Evolutionary conservation across 2,329 filamentous ascomycete genomes (phyloP), one percentile per base, ranked within the genome.

Genomic region (Penicillium sp.): DNA sequence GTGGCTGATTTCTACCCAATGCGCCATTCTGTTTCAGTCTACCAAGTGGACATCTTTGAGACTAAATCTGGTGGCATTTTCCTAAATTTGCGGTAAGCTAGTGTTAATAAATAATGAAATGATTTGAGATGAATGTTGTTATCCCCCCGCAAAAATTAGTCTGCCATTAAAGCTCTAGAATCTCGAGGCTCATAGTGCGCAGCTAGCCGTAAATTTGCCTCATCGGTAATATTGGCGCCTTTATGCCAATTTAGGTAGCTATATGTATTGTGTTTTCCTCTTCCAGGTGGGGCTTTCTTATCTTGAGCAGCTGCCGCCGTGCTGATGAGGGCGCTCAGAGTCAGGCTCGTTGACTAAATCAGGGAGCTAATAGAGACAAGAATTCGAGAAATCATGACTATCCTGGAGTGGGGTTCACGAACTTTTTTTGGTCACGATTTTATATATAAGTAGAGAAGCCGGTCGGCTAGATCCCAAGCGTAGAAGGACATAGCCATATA

Each of bases 31-130:
- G 6, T 22, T 51, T 27, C 42, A 26, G 44, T 11, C 37, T 26
- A 53, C n/a, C 9, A 33, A 11, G 31, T 18, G 33, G 33, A 46
- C 20, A n/a, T 22, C 26, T 29, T 20, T 27, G 14, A 41, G 15
- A 22, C 51, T 48, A 53, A 23, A 53, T 53, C 51, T 40, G 18
- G 44, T 53, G 51, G 51, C 51, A 44, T 48, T 42, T 25, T 42
- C 18, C 37, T 22, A 40, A 20, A 40, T 22, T 22, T 22, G 37
- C 18, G 33, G n/a, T 9, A 31, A 2, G 0, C 14, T 31, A 31
- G 31, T 35, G 5, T 35, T 6, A 15, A 35, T 37, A 15, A 18
- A 37, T 18, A 9, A 37, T 9, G 15, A 5, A 4, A 11, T 37
- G 15, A 37, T 37, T 37, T 18, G 8, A 18, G 33, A 27, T 27